Percentiles rank a stretch among this genome's conserved stretches.
phyloP scores from a whole-genome alignment of 441 rosid genomes.

The Cnidoscolus chayamansa region DNA sequence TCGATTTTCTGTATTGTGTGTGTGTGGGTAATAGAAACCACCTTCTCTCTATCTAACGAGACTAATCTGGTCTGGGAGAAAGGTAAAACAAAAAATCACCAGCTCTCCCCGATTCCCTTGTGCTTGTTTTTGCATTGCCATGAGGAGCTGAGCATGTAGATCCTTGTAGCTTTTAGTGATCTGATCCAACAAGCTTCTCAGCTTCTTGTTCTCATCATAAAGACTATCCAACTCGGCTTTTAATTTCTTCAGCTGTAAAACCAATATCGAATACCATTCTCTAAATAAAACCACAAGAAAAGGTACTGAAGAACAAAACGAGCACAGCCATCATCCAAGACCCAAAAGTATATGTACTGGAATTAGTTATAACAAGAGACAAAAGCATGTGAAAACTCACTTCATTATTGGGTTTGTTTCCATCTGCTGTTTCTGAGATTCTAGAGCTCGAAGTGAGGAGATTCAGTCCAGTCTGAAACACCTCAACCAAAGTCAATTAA shows the following conservation, averaged over 20 bases:
- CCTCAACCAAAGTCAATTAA: conserved; percentile 7
- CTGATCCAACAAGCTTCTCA: conserved; percentile 55
- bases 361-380: too few species aligned
- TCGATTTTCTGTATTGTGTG: background rate
- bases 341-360: too few species aligned
- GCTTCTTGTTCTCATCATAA: conserved; percentile 62
- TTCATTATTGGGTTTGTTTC: conserved; percentile 35
- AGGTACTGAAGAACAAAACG: too few species aligned
- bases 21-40: background rate
- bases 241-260: conserved; percentile 38
- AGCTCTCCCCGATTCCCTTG: conserved; percentile 35
- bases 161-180: conserved; percentile 46
- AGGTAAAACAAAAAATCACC: conserved; percentile 30
- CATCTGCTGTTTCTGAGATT: conserved; percentile 25
- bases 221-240: conserved; percentile 48
- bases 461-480: conserved; percentile 51
- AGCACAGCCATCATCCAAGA: too few species aligned
- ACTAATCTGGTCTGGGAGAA: too few species aligned
- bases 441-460: conserved; percentile 43
- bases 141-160: conserved; percentile 54
- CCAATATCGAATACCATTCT: too few species aligned
- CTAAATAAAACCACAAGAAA: too few species aligned
- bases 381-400: conserved; percentile 34
- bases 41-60: too few species aligned
- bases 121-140: conserved; percentile 57